Conservation (phyloP, 176 grass and related monocot genomes). For the Metroxylon sagu region DNA sequence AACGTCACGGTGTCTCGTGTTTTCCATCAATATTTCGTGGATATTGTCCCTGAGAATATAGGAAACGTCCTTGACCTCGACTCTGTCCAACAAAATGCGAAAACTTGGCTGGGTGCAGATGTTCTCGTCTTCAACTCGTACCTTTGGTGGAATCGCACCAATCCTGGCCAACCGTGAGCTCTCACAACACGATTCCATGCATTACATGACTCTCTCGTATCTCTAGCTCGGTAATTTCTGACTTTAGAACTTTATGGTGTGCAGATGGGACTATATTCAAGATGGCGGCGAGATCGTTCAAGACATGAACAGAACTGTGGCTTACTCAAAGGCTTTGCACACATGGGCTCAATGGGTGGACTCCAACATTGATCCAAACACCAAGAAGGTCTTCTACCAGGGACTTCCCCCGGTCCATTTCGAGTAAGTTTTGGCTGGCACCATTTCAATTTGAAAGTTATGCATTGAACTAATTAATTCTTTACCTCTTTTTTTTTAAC, state of each 20-base stretch:
- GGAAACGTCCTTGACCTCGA: slow-evolving; percentile 67
- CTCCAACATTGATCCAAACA: slow-evolving; percentile 26
- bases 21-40: slow-evolving; percentile 80
- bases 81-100: slow-evolving; percentile 21
- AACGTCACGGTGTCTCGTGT: slow-evolving; percentile 58
- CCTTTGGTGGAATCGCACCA: slow-evolving; percentile 77
- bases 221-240: too few relatives aligned
- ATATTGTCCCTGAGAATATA: slow-evolving; percentile 23
- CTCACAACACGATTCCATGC: too few relatives aligned
- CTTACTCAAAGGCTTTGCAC: slow-evolving; percentile 50
- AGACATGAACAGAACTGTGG: slow-evolving; percentile 71
- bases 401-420: slow-evolving; percentile 63
- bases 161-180: slow-evolving; percentile 34
- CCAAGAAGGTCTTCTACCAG: slow-evolving; percentile 62
- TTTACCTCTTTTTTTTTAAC: too few relatives aligned
- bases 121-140: slow-evolving; percentile 84
- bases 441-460: background rate
- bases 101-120: slow-evolving; percentile 49
- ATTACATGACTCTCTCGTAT: too few relatives aligned
- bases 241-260: background rate
- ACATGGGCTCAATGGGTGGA: slow-evolving; percentile 82
- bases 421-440: slow-evolving; percentile 25
- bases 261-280: slow-evolving; percentile 79
- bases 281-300: slow-evolving; percentile 19
- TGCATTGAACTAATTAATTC: background rate